phyloP scores from a whole-genome alignment of 345 rosid genomes.

The Toxicodendron radicans region DNA sequence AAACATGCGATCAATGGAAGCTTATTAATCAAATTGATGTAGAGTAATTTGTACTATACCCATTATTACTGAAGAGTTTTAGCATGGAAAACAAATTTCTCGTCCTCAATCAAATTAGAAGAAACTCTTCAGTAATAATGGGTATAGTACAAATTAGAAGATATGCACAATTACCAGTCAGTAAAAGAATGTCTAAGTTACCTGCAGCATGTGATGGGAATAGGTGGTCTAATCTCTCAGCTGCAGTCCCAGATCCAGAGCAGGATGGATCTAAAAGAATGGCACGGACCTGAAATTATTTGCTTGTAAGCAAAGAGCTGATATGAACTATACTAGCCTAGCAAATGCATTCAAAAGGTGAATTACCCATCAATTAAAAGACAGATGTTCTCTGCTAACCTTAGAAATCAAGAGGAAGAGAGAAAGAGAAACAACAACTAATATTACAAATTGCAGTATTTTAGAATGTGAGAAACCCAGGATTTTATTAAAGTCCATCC shows the following conservation, averaged over 20 bases:
- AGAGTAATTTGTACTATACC: background rate
- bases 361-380: background rate
- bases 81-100: background rate
- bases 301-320: constrained; percentile 1
- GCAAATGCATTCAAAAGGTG: background rate
- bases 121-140: no score
- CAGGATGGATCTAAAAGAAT: constrained; percentile 97
- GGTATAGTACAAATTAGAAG: background rate
- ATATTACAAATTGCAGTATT: constrained; percentile 13
- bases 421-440: background rate
- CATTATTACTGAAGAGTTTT: no score
- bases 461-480: constrained; percentile 1
- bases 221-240: constrained; percentile 85
- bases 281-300: constrained; percentile 56
- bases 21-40: no score
- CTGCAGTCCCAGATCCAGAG: constrained; percentile 86
- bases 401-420: background rate
- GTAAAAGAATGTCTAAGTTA: constrained; percentile 17
- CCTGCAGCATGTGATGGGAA: constrained; percentile 72
- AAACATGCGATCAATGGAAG: no score
- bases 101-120: background rate
- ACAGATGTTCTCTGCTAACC: constrained; percentile 1
- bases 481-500: background rate
- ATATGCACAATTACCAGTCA: background rate
- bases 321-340: background rate